phyloP scores from a whole-genome alignment of 139 green algal species.

The Tetratostichococcus sp. region DNA sequence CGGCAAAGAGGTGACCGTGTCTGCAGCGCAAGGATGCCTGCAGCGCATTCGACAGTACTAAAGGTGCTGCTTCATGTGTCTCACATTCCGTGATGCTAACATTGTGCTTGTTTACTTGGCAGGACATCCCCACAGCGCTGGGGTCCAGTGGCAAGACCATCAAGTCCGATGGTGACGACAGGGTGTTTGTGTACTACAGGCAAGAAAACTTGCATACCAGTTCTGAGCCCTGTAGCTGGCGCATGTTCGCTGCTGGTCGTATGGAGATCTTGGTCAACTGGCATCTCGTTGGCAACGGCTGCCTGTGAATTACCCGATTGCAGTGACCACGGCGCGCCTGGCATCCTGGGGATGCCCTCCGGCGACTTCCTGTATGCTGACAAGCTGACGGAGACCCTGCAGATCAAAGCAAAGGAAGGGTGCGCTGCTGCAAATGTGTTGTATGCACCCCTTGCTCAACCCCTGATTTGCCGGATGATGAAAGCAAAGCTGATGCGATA shows the following conservation, averaged over 20 bases:
- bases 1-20: constrained; percentile 48
- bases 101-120: no score
- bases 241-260: no score
- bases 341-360: constrained; percentile 88
- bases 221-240: no score
- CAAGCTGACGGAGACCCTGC: constrained; percentile 68
- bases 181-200: constrained; percentile 82
- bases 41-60: no score
- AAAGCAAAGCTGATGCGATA: no score
- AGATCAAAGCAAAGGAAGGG: constrained; percentile 19
- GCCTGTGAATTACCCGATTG: neutral
- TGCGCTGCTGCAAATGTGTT: neutral
- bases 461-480: no score
- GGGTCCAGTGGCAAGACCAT: constrained; percentile 47
- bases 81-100: no score
- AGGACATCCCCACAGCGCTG: constrained; percentile 5
- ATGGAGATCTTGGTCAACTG: no score
- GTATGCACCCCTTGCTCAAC: no score
- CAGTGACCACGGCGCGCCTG: constrained; percentile 51
- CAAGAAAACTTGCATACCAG: neutral
- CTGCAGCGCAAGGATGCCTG: no score
- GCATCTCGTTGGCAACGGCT: no score
- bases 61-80: no score
- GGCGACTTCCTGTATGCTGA: constrained; percentile 86
- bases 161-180: constrained; percentile 61